Evolutionary conservation across 2,329 filamentous ascomycete species (phyloP).

Genomic region (Botrytis tulipae): DNA sequence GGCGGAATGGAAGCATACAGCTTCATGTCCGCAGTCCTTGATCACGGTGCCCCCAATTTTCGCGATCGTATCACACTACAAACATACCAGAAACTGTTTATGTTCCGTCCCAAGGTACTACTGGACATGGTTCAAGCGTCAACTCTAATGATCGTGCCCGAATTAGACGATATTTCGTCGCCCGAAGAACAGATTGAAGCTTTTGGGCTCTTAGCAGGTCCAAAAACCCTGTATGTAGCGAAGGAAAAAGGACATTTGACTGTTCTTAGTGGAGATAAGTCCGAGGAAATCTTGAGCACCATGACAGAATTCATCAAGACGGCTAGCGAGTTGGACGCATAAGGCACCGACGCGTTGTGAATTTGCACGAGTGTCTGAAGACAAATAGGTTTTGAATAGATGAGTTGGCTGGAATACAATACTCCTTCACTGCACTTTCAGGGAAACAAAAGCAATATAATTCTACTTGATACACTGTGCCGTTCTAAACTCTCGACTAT

Average conservation of each 20-base stretch:
- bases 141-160: background rate
- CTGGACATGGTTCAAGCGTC: background rate
- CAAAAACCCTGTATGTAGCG: constrained; percentile 32
- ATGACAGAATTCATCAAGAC: background rate
- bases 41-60: background rate
- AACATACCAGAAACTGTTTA: constrained; percentile 4
- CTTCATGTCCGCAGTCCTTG: background rate
- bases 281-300: constrained; percentile 26
- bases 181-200: background rate
- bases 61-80: constrained; percentile 10
- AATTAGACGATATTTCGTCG: background rate
- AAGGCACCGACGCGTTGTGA: background rate
- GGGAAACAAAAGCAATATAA: background rate
- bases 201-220: constrained; percentile 22
- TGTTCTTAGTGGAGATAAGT: constrained; percentile 32
- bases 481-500: background rate
- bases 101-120: constrained; percentile 2
- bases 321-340: background rate
- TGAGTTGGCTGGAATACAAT: background rate
- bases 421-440: background rate
- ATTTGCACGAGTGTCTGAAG: background rate
- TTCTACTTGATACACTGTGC: background rate
- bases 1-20: background rate
- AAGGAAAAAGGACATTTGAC: constrained; percentile 35
- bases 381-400: background rate